Conservation (phyloP, 75 land plant genomes). For the Sequoiadendron giganteum region DNA sequence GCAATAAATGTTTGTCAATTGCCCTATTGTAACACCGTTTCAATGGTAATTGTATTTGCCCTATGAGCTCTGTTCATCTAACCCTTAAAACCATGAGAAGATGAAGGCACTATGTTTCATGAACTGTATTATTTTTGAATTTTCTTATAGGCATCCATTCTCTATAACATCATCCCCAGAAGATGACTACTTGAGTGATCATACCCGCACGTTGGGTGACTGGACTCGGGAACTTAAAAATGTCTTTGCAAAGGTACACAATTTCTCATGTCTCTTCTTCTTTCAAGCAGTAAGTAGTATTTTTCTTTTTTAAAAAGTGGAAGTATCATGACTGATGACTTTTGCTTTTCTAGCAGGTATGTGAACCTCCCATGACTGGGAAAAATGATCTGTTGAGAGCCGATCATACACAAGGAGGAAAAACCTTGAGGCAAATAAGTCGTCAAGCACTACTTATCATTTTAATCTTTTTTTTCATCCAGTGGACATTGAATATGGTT, state of each 20-base stretch:
- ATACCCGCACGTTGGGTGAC: constrained; percentile 43
- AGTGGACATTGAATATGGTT: neutral
- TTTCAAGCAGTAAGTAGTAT: neutral
- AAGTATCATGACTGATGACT: neutral
- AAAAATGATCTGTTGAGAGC: constrained; percentile 43
- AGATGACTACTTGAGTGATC: constrained; percentile 41
- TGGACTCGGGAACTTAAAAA: constrained; percentile 38
- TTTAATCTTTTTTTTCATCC: constrained; percentile 4
- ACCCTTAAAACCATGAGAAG: neutral
- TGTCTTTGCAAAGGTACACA: constrained; percentile 32
- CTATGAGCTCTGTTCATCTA: neutral
- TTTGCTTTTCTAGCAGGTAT: constrained; percentile 21
- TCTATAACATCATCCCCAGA: constrained; percentile 50
- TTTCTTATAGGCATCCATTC: constrained; percentile 39
- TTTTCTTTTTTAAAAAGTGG: neutral
- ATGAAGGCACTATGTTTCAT: neutral
- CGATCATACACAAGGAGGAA: constrained; percentile 17
- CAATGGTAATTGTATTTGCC: constrained; percentile 15
- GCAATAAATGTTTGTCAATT: constrained; percentile 28
- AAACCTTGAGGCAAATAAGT: neutral
- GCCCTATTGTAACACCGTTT: constrained; percentile 19
- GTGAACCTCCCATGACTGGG: constrained; percentile 29
- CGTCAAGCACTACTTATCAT: neutral
- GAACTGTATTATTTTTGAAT: neutral
- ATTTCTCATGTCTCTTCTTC: neutral